Evolutionary conservation across 306 rosid genomes (phyloP), one percentile per base, ranked within the genome.

Genomic region (Fragaria iinumae): DNA sequence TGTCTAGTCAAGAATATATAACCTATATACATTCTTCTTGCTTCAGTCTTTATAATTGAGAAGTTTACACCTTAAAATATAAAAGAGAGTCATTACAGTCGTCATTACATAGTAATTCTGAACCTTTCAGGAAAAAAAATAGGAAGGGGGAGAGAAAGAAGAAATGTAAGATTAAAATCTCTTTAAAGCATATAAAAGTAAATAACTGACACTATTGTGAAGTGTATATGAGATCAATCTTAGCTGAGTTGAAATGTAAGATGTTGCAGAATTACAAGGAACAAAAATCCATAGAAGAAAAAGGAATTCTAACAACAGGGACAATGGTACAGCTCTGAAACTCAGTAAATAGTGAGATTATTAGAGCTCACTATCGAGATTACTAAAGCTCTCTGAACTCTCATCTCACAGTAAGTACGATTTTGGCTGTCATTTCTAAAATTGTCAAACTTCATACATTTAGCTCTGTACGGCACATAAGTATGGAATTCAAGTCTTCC

Each of bases 11-110:
- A 29, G 41, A 84, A 62, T 4, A 65, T 27, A 27, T 47, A 72
- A 77, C 76, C 49, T 20, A 67, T 64, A 29, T 13, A 32, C 47
- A 73, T 78, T 67, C 69, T 49, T 71, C 67, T 65, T 47, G n/a
- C 83, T 70, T 74, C 78, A 76, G 73, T 74, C 77, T 64, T 64
- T 29, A 64, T 44, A 23, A 25, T 56, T 57, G 39, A 53, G 27
- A 50, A 29, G 27, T 3, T 3, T 12, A 57, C 43, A 74, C 47
- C 11, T 27, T 25, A 62, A 74, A 63, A n/a, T 1, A 44, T 25
- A 43, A 13, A 43, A 62, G 55, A 20, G 56, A 4, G 20, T 18
- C 34, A 3, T 53, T 9, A 39, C 69, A 73, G 18, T 39, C 9
- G 18, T 17, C 34, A 3, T 53, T 10, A 39, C 69, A 74, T 23